These are phyloP conservation scores for Neospora caninum DNA, from an alignment of 169 alveolate genomes.

Conservation along the genomic window DNA sequence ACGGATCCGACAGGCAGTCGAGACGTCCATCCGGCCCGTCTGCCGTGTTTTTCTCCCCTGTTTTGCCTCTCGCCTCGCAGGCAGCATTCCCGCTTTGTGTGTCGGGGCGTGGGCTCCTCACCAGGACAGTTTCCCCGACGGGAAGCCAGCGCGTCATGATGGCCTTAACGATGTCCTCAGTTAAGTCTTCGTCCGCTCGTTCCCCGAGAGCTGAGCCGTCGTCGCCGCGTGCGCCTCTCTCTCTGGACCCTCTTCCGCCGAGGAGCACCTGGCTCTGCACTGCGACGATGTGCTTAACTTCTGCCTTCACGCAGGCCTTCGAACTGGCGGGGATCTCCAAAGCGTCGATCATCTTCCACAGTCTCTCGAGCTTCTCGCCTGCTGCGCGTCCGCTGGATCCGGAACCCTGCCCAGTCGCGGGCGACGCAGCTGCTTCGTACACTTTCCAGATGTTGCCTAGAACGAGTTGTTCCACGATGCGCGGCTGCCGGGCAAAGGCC, in stretches of 20 bases:
- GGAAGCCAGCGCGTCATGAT: slow-evolving; percentile 97
- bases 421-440: slow-evolving; percentile 44
- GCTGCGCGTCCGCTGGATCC: not conserved
- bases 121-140: slow-evolving; percentile 93
- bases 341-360: slow-evolving; percentile 5
- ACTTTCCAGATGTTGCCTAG: slow-evolving; percentile 96
- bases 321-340: not conserved
- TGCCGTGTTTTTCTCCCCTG: too few relatives aligned
- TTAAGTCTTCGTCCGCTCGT: slow-evolving; percentile 90
- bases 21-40: too few relatives aligned
- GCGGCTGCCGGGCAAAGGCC: slow-evolving; percentile 53
- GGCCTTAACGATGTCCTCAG: slow-evolving; percentile 90
- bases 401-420: not conserved
- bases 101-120: too few relatives aligned
- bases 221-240: not conserved
- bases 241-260: not conserved
- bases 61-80: too few relatives aligned
- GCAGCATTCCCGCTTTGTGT: too few relatives aligned
- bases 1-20: too few relatives aligned
- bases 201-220: slow-evolving; percentile 87
- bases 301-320: not conserved
- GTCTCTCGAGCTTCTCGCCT: slow-evolving; percentile 9
- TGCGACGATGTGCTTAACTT: not conserved
- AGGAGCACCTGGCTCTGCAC: not conserved
- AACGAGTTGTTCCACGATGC: slow-evolving; percentile 92